phyloP scores from a whole-genome alignment of 345 rosid species.

The Lepidium aucheri region DNA sequence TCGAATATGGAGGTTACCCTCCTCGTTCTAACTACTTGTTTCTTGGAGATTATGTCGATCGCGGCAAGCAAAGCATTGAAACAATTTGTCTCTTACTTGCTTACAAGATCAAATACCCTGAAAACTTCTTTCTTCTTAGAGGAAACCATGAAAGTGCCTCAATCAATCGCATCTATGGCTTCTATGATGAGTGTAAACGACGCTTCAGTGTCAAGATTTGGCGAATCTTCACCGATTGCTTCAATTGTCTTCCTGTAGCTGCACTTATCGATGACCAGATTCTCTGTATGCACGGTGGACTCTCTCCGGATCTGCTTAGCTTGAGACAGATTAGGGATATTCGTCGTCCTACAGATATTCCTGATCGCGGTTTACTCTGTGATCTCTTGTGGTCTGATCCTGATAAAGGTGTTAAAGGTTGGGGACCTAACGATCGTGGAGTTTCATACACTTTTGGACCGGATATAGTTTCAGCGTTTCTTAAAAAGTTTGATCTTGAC shows the following conservation, averaged over 20 bases:
- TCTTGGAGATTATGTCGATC: constrained; percentile 87
- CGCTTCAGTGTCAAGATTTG: constrained; percentile 66
- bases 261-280: constrained; percentile 78
- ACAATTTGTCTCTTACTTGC: constrained; percentile 89
- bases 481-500: constrained; percentile 61
- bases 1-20: constrained; percentile 76
- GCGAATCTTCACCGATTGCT: constrained; percentile 71
- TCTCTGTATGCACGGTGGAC: constrained; percentile 90
- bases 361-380: constrained; percentile 78
- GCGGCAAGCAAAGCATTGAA: constrained; percentile 86
- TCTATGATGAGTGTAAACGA: constrained; percentile 82
- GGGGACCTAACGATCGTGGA: constrained; percentile 80
- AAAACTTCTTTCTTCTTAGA: constrained; percentile 69
- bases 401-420: constrained; percentile 46
- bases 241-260: constrained; percentile 86
- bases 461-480: constrained; percentile 53
- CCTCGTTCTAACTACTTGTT: constrained; percentile 80
- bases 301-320: constrained; percentile 60
- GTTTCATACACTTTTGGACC: constrained; percentile 76
- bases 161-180: constrained; percentile 78
- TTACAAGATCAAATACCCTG: constrained; percentile 73
- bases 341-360: constrained; percentile 70
- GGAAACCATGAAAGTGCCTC: constrained; percentile 95
- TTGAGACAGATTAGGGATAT: constrained; percentile 64
- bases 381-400: constrained; percentile 98